Percentiles rank a stretch among this genome's conserved stretches.
phyloP scores from a whole-genome alignment of 768 basidiomycete species.

The Boletus sp. region DNA sequence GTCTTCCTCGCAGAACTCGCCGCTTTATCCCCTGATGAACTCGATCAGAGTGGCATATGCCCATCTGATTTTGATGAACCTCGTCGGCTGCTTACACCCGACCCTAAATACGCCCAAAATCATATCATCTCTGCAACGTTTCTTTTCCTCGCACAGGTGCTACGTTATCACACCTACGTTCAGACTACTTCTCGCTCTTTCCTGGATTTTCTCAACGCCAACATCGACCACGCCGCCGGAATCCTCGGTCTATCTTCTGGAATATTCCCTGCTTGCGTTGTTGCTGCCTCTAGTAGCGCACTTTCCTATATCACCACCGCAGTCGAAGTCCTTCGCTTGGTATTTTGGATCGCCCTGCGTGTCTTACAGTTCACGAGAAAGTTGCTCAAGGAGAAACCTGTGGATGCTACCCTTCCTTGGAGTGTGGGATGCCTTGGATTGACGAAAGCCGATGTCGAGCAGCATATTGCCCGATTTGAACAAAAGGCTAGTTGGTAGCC shows the following conservation, averaged over 20 bases:
- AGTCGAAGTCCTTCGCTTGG: conserved; percentile 48
- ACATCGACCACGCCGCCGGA: conserved; percentile 35
- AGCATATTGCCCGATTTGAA: conserved; percentile 26
- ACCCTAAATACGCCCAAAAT: conserved; percentile 40
- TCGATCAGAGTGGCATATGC: conserved; percentile 38
- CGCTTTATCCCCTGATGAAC: conserved; percentile 39
- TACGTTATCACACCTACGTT: conserved; percentile 51
- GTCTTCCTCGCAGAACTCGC: conserved; percentile 50
- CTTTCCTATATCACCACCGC: conserved; percentile 44
- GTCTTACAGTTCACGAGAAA: conserved; percentile 33
- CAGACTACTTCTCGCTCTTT: conserved; percentile 27
- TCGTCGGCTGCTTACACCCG: conserved; percentile 39
- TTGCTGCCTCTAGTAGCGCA: conserved; percentile 41
- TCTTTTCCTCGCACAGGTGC: conserved; percentile 50
- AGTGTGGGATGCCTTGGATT: conserved; percentile 41
- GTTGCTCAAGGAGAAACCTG: conserved; percentile 16
- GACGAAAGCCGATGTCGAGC: conserved; percentile 22
- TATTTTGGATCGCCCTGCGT: conserved; percentile 53
- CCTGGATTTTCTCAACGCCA: conserved; percentile 32
- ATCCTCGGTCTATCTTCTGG: conserved; percentile 59
- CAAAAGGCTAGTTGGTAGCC: conserved; percentile 13
- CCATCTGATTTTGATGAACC: conserved; percentile 43
- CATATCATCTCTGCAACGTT: conserved; percentile 46
- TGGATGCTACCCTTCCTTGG: conserved; percentile 40
- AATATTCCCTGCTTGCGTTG: conserved; percentile 52